Conservation (phyloP, 2,329 filamentous ascomycete genomes). For the Aspergillus unguis region DNA sequence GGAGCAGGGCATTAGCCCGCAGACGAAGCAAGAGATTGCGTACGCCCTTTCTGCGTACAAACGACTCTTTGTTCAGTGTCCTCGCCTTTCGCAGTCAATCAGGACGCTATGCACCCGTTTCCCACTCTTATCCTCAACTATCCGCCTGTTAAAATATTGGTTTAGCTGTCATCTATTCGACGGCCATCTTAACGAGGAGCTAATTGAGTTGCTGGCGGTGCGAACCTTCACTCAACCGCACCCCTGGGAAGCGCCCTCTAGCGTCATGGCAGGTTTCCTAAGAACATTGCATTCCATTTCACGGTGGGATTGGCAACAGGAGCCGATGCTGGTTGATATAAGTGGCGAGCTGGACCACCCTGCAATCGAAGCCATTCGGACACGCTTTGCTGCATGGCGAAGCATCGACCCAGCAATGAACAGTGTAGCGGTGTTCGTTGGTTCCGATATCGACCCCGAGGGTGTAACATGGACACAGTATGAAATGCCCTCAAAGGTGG, state of each 20-base stretch:
- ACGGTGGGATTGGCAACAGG: constrained; percentile 85
- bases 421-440: constrained; percentile 73
- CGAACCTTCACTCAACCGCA: constrained; percentile 76
- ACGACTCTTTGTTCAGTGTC: constrained; percentile 66
- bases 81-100: constrained; percentile 78
- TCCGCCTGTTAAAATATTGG: constrained; percentile 86
- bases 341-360: constrained; percentile 58
- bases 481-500: constrained; percentile 69
- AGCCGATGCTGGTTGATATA: constrained; percentile 77
- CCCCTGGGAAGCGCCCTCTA: constrained; percentile 76
- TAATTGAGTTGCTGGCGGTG: constrained; percentile 78
- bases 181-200: constrained; percentile 70
- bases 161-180: constrained; percentile 78
- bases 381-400: constrained; percentile 77
- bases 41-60: constrained; percentile 68
- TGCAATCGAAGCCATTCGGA: constrained; percentile 62
- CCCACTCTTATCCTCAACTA: constrained; percentile 73
- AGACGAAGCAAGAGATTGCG: constrained; percentile 65
- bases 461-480: constrained; percentile 78
- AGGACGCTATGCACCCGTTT: constrained; percentile 76
- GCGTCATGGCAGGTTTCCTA: constrained; percentile 73
- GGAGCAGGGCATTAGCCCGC: constrained; percentile 65
- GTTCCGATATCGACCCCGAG: constrained; percentile 71
- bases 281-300: constrained; percentile 76
- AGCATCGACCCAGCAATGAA: constrained; percentile 88